Percentiles rank a stretch among this genome's conserved stretches.
Evolutionary conservation across 2,329 filamentous ascomycete genomes (phyloP).

Genomic region (Fusarium nodosum): DNA sequence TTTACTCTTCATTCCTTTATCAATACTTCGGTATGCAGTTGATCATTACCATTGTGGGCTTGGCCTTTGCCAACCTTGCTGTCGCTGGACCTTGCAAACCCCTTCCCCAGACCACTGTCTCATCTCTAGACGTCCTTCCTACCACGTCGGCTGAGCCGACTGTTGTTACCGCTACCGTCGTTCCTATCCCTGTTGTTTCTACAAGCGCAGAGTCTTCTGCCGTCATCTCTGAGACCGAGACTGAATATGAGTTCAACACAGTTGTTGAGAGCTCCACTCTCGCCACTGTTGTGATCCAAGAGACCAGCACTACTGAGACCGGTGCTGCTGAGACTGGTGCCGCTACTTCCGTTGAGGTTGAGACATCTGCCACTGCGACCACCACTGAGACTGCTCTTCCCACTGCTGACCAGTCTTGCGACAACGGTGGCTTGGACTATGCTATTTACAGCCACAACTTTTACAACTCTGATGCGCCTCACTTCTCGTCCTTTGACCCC

Average conservation of each 20-base stretch:
- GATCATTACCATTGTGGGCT: constrained; percentile 15
- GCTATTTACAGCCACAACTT: constrained; percentile 2
- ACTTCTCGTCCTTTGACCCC: constrained; percentile 10
- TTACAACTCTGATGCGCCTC: constrained; percentile 12
- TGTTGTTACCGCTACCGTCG: not conserved
- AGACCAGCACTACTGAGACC: not conserved
- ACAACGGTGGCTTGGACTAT: constrained; percentile 12
- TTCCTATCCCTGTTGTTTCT: not conserved
- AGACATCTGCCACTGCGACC: not conserved
- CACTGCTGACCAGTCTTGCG: constrained; percentile 19
- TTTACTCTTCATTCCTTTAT: constrained; percentile 8
- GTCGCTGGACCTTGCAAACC: constrained; percentile 17
- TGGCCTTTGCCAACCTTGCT: constrained; percentile 19
- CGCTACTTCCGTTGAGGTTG: not conserved
- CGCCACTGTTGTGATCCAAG: not conserved
- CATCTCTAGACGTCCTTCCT: not conserved
- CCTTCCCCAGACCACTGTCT: not conserved
- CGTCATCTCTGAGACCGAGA: not conserved
- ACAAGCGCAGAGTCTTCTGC: not conserved
- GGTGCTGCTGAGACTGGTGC: not conserved
- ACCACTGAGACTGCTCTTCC: constrained; percentile 12
- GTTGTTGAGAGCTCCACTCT: not conserved
- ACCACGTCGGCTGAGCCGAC: not conserved
- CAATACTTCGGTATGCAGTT: constrained; percentile 11
- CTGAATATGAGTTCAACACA: not conserved